A percentile compares a stretch with the other conserved stretches of the same genome.
Conservation (phyloP, 2,329 filamentous ascomycete species). For the Colletotrichum lini region DNA sequence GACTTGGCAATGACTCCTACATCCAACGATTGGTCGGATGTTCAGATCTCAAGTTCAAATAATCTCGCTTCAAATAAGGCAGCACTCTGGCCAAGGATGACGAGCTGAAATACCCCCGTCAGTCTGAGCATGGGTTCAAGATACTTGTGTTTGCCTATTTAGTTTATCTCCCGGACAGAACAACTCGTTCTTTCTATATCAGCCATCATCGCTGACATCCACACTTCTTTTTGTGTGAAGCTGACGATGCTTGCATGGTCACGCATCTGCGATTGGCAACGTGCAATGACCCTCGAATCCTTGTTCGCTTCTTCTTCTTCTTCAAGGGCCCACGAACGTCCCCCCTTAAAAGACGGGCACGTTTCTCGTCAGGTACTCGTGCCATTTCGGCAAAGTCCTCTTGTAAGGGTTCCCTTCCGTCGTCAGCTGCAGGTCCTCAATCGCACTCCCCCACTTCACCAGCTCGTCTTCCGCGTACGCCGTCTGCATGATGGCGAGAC, state of each 20-base stretch:
- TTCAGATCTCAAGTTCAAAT: background rate
- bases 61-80: background rate
- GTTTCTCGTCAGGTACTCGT: constrained; percentile 63
- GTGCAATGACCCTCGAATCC: too few relatives aligned
- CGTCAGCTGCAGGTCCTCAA: constrained; percentile 69
- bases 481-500: constrained; percentile 70
- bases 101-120: background rate
- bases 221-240: background rate
- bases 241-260: too few relatives aligned
- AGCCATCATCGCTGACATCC: background rate
- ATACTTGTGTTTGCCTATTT: background rate
- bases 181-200: background rate
- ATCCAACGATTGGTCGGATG: background rate
- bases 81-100: background rate
- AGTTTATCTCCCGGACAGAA: too few relatives aligned
- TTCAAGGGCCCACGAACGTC: background rate
- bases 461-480: constrained; percentile 72
- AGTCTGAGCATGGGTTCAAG: background rate
- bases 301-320: too few relatives aligned
- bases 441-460: constrained; percentile 74
- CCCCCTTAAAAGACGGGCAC: constrained; percentile 52
- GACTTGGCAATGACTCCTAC: background rate
- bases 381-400: constrained; percentile 67
- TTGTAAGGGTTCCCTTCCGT: constrained; percentile 58
- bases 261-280: too few relatives aligned